These are phyloP conservation scores for Lasiodiplodia sp. DNA, from an alignment of 2,329 filamentous ascomycete genomes.

Conservation along the genomic window DNA sequence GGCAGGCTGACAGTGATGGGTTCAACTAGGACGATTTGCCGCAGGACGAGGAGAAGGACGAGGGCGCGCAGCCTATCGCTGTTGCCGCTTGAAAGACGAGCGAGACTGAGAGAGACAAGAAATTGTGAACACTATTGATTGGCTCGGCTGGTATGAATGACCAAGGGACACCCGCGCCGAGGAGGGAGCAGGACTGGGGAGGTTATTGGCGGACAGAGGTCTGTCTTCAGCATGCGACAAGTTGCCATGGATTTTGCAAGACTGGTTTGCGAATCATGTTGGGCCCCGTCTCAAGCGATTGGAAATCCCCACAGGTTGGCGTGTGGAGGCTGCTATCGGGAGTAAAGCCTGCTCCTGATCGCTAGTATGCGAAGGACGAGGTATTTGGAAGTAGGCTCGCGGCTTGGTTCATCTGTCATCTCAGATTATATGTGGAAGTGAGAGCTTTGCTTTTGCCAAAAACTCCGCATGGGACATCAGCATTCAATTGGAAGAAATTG, in stretches of 20 bases:
- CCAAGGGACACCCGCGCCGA: neutral
- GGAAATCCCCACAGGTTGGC: neutral
- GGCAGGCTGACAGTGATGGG: neutral
- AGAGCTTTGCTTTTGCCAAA: neutral
- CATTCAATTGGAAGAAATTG: neutral
- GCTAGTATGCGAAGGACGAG: neutral
- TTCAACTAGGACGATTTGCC: conserved; percentile 57
- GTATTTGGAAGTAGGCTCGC: neutral
- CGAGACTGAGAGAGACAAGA: neutral
- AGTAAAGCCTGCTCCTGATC: neutral
- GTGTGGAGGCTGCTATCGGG: neutral
- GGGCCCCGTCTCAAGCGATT: neutral
- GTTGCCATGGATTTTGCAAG: neutral
- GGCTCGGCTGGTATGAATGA: neutral
- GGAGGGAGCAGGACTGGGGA: neutral
- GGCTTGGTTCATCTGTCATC: neutral
- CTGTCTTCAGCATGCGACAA: neutral
- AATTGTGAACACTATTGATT: neutral
- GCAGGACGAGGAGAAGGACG: conserved; percentile 49
- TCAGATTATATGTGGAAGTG: neutral
- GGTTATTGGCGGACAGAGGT: neutral
- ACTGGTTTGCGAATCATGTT: neutral
- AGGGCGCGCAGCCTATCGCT: conserved; percentile 42
- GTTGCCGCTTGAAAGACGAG: conserved; percentile 44
- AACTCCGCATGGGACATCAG: neutral